Base-by-base conservation (phyloP, 2,329 filamentous ascomycete species). In the Venturia pyrina region DNA sequence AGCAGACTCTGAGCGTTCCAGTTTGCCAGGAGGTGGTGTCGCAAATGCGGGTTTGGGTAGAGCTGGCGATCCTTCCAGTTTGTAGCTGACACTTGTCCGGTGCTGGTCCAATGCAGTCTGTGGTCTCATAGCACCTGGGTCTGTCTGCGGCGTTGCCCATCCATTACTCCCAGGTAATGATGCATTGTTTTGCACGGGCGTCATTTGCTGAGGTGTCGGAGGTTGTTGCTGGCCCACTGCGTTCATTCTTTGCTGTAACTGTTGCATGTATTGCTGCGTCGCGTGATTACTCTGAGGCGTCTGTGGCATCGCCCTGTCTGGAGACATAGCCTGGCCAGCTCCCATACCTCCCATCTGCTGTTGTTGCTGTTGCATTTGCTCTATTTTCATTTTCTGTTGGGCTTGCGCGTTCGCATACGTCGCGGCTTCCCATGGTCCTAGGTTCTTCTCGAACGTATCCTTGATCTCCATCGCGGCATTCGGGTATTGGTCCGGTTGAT, bases 351-450 rank as follows among this genome's bases (percentile, higher is more conserved):
- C 76, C 75, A 80, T 76, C 65, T 76, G 75, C n/a, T 50, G 64
- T 61, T 67, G 63, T 11, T 53, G 48, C 48, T 53, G 48, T 48
- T 76, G 74, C 13, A 62, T 73, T 66, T 76, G 72, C 64, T 70
- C 67, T 48, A 74, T 69, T 24, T 73, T 74, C 60, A 73, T 70
- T 57, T 71, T 70, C 63, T 75, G 66, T 21, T 66, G 64, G 1
- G 32, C 21, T 62, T 77, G 73, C 68, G 85, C 85, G 70, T 84
- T 83, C 43, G 81, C 79, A 44, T 83, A 73, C 79, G 84, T 89
- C 1, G 83, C 84, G 67, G 87, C 85, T 73, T 97, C 93, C 69
- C 96, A 97, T 41, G 87, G 84, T 34, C 84, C 78, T 6, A 97
- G 78, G 69, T 93, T 92, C 44, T 85, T 82, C 71, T 92, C 88